These are phyloP conservation scores for Aspergillus udagawae DNA, from an alignment of 2,329 filamentous ascomycete genomes.

Conservation along the genomic window DNA sequence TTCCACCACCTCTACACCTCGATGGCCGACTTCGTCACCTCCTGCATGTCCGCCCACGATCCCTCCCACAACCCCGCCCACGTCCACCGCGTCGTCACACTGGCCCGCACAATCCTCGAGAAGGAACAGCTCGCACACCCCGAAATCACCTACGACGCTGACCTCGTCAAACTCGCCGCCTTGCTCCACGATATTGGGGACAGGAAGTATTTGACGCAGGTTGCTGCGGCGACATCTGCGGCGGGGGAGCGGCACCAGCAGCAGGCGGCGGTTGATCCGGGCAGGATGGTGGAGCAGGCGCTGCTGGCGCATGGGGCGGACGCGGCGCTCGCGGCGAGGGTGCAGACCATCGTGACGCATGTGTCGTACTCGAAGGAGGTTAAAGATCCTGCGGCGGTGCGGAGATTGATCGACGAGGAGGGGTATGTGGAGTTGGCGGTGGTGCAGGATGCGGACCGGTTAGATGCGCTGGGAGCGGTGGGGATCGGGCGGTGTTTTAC, in stretches of 20 bases:
- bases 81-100: conserved; percentile 72
- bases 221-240: conserved; percentile 15
- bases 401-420: conserved; percentile 52
- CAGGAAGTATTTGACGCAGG: conserved; percentile 64
- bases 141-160: conserved; percentile 44
- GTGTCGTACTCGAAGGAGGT: conserved; percentile 76
- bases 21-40: conserved; percentile 61
- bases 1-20: conserved; percentile 48
- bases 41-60: conserved; percentile 72
- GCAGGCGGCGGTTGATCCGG: conserved; percentile 11
- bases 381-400: conserved; percentile 56
- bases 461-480: conserved; percentile 87
- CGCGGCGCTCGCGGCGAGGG: conserved; percentile 56
- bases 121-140: conserved; percentile 39
- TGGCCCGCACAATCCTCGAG: conserved; percentile 63
- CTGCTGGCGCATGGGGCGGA: conserved; percentile 48
- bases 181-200: conserved; percentile 88
- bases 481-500: conserved; percentile 77
- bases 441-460: conserved; percentile 85
- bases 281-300: conserved; percentile 25
- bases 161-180: conserved; percentile 63
- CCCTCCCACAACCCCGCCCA: conserved; percentile 85
- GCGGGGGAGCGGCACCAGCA: conserved; percentile 24
- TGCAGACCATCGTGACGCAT: conserved; percentile 69
- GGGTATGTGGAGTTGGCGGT: conserved; percentile 70